Percentiles rank a stretch among this genome's conserved stretches.
Evolutionary conservation across 441 rosid species (phyloP).

Genomic region (Erodium chrysanthum): DNA sequence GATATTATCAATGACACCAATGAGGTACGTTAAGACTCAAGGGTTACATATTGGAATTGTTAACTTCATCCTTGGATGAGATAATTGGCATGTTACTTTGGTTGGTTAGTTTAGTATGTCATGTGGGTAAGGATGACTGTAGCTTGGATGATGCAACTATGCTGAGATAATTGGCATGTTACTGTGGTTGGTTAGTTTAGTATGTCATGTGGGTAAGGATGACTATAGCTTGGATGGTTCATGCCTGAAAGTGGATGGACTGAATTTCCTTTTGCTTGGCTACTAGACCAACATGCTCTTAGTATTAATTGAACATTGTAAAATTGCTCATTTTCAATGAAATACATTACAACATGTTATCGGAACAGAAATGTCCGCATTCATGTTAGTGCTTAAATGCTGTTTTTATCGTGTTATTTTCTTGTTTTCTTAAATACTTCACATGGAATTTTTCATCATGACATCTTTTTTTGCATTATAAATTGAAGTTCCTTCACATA

Average conservation of each 20-base stretch:
- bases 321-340: not conserved
- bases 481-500: not conserved
- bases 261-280: not conserved
- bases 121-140: not conserved
- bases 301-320: not conserved
- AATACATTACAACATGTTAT: too few relatives aligned
- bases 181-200: not conserved
- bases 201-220: not conserved
- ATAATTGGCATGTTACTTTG: too few relatives aligned
- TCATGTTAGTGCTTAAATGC: too few relatives aligned
- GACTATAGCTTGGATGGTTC: not conserved
- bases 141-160: not conserved
- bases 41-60: slow-evolving; percentile 9
- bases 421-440: not conserved
- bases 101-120: not conserved
- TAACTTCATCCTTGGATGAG: not conserved
- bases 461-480: too few relatives aligned
- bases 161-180: not conserved
- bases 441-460: not conserved
- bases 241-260: not conserved
- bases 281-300: not conserved
- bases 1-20: slow-evolving; percentile 80
- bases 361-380: too few relatives aligned
- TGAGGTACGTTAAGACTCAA: slow-evolving; percentile 45
- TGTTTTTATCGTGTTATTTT: not conserved